These are phyloP conservation scores for Mucor irregularis DNA, from an alignment of 371 early-diverging fungal genomes.

Conservation along the genomic window DNA sequence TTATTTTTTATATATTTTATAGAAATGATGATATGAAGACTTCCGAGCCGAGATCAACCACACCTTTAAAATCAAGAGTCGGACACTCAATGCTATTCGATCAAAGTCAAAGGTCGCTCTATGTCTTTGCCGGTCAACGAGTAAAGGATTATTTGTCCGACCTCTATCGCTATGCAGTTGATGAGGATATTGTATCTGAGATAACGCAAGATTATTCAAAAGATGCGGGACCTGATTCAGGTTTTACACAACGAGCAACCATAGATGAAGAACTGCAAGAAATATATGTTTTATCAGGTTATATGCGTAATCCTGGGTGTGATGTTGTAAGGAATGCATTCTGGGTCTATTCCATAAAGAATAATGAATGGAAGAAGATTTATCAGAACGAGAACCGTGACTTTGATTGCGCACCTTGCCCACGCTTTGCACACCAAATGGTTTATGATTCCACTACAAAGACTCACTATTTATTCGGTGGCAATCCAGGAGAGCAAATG, in stretches of 20 bases:
- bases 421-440: slow-evolving; percentile 88
- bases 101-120: slow-evolving; percentile 66
- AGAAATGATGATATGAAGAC: slow-evolving; percentile 14
- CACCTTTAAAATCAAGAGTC: slow-evolving; percentile 73
- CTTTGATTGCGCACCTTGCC: slow-evolving; percentile 60
- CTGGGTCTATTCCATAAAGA: slow-evolving; percentile 73
- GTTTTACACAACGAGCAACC: slow-evolving; percentile 86
- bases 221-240: slow-evolving; percentile 73
- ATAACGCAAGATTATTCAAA: slow-evolving; percentile 70
- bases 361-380: slow-evolving; percentile 72
- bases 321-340: slow-evolving; percentile 70
- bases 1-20: background rate
- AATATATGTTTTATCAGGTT: slow-evolving; percentile 79
- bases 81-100: slow-evolving; percentile 93
- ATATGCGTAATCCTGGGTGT: slow-evolving; percentile 26
- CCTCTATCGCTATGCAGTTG: slow-evolving; percentile 81
- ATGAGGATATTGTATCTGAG: slow-evolving; percentile 71
- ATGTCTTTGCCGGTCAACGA: slow-evolving; percentile 90
- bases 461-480: slow-evolving; percentile 84
- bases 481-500: slow-evolving; percentile 75
- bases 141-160: slow-evolving; percentile 77
- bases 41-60: background rate
- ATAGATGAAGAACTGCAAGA: slow-evolving; percentile 77
- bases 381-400: slow-evolving; percentile 69
- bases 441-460: slow-evolving; percentile 67